A percentile compares a stretch with the other conserved stretches of the same genome.
phyloP scores from a whole-genome alignment of 1,284 basidiomycete genomes.

The Cutaneotrichosporon sp. region DNA sequence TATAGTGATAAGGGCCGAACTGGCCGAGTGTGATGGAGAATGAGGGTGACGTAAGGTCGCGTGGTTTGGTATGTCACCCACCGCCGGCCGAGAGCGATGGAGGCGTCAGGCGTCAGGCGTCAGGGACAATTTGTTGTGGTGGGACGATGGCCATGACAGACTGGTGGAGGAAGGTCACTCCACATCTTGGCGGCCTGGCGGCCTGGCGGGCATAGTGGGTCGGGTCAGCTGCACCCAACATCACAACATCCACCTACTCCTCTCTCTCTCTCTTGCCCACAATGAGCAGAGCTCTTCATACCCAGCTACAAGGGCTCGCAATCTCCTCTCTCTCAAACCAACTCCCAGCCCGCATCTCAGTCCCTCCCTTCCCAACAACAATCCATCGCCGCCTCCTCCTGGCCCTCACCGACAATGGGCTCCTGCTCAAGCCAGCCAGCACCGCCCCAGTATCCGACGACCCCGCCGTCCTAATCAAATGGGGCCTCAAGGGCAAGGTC shows the following conservation, averaged over 20 bases:
- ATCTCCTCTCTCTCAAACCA: constrained; percentile 15
- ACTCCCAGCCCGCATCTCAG: constrained; percentile 44
- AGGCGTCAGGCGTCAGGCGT: too few relatives aligned
- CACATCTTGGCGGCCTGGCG: too few relatives aligned
- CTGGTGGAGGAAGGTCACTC: too few relatives aligned
- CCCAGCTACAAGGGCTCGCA: not conserved
- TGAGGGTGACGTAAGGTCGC: not conserved
- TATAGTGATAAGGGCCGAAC: not conserved
- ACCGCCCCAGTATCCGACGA: constrained; percentile 4
- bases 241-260: not conserved
- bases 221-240: not conserved
- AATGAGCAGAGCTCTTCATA: not conserved
- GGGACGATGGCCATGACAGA: not conserved
- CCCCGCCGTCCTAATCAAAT: constrained; percentile 36
- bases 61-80: too few relatives aligned
- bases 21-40: not conserved
- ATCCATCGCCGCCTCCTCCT: constrained; percentile 43
- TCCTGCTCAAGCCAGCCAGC: constrained; percentile 34
- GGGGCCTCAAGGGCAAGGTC: constrained; percentile 46
- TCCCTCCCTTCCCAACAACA: constrained; percentile 47
- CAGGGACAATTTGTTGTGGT: not conserved
- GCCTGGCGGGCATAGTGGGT: too few relatives aligned
- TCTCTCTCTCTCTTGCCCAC: not conserved
- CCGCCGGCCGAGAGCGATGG: too few relatives aligned
- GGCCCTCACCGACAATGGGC: constrained; percentile 29